A percentile compares a stretch with the other conserved stretches of the same genome.
phyloP scores from a whole-genome alignment of 2,329 filamentous ascomycete genomes.

The Curvularia sp. region DNA sequence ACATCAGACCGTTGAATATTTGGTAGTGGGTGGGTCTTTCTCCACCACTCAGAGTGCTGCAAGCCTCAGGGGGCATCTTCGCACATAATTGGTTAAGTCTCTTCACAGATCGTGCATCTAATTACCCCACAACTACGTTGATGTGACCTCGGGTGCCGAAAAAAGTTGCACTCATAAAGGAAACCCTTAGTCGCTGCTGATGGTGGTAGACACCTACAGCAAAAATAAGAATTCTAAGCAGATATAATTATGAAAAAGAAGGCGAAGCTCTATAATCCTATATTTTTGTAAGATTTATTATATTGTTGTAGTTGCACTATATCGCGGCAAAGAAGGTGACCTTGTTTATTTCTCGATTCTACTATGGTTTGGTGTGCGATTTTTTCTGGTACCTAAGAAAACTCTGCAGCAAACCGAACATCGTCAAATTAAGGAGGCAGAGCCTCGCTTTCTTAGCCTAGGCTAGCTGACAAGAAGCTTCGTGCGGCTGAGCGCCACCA shows the following conservation, averaged over 20 bases:
- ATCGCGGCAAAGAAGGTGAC: no score
- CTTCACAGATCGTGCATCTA: neutral
- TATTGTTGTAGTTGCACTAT: no score
- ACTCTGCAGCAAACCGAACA: no score
- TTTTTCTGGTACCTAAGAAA: no score
- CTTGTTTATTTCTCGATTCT: no score
- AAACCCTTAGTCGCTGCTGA: neutral
- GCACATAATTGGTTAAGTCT: neutral
- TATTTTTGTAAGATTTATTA: no score
- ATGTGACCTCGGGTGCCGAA: neutral
- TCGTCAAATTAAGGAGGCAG: no score
- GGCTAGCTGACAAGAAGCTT: no score
- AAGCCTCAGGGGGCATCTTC: neutral
- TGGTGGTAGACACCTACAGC: neutral
- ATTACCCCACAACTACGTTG: neutral
- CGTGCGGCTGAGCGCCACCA: no score
- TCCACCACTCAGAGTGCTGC: neutral
- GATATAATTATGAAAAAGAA: neutral
- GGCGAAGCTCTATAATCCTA: neutral
- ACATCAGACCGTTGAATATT: neutral
- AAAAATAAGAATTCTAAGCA: neutral
- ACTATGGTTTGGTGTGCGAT: no score
- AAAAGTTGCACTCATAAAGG: neutral
- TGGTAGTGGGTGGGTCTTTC: neutral
- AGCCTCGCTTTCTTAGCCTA: no score